These are phyloP conservation scores for Ogataea minuta DNA, from an alignment of 805 yeast species.

Conservation along the genomic window DNA sequence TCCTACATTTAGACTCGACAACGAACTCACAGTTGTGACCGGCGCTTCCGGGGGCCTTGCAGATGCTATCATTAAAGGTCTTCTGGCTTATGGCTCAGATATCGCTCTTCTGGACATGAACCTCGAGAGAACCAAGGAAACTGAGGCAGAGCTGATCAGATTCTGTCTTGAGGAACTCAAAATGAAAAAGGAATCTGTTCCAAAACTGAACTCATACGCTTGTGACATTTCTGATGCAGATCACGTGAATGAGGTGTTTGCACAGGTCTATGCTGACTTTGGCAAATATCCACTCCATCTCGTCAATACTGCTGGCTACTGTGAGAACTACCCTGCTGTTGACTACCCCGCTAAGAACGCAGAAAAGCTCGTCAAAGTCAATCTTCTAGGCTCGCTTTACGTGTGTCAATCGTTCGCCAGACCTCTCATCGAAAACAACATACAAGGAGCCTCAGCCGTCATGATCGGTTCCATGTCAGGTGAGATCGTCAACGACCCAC, in stretches of 20 bases:
- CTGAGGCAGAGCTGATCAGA: slow-evolving; percentile 43
- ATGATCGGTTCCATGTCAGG: slow-evolving; percentile 82
- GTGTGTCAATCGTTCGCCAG: slow-evolving; percentile 72
- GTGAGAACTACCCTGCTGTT: slow-evolving; percentile 76
- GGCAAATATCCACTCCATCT: slow-evolving; percentile 61
- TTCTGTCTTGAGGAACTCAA: slow-evolving; percentile 29
- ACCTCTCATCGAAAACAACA: slow-evolving; percentile 55
- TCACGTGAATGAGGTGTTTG: slow-evolving; percentile 55
- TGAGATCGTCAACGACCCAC: slow-evolving; percentile 73
- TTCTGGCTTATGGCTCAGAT: slow-evolving; percentile 74
- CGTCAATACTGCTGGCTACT: slow-evolving; percentile 81
- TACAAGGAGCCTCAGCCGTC: slow-evolving; percentile 58
- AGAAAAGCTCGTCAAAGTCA: slow-evolving; percentile 65
- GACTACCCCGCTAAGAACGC: slow-evolving; percentile 73
- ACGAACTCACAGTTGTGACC: slow-evolving; percentile 68
- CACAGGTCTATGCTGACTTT: slow-evolving; percentile 54
- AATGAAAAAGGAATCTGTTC: slow-evolving; percentile 30
- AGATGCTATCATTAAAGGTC: slow-evolving; percentile 59
- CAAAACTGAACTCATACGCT: slow-evolving; percentile 58
- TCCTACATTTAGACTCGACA: slow-evolving; percentile 67
- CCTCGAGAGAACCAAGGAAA: slow-evolving; percentile 56
- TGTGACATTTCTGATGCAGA: slow-evolving; percentile 70
- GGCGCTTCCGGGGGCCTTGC: slow-evolving; percentile 85
- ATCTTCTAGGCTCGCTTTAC: slow-evolving; percentile 71
- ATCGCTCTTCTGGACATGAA: slow-evolving; percentile 71